phyloP scores from a whole-genome alignment of 2,329 filamentous ascomycete species.

The Ophiostoma piceae region DNA sequence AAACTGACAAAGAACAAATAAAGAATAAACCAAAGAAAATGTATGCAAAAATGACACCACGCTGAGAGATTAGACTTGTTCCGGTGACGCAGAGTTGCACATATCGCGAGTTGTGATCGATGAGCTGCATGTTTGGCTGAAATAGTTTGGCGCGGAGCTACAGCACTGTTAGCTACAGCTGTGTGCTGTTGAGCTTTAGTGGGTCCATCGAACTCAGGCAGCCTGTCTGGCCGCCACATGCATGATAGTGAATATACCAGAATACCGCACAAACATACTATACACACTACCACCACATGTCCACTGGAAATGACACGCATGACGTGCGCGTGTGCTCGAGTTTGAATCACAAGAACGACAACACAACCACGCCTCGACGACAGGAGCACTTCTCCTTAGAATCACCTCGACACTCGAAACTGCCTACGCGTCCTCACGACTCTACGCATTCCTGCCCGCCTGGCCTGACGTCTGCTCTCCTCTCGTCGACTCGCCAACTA shows the following conservation, averaged over 20 bases:
- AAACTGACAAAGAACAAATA: not conserved
- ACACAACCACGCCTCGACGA: not conserved
- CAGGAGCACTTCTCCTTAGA: not conserved
- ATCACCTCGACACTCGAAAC: not conserved
- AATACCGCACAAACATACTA: not conserved
- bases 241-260: not conserved
- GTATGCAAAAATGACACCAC: not conserved
- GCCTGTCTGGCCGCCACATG: not conserved
- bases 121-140: not conserved
- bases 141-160: not conserved
- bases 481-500: not conserved
- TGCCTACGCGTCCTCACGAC: not conserved
- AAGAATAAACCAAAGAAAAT: not conserved
- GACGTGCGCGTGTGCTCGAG: constrained; percentile 1
- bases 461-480: not conserved
- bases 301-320: not conserved
- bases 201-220: not conserved
- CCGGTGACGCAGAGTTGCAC: not conserved
- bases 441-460: not conserved
- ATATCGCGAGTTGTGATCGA: not conserved
- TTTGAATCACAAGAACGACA: not conserved
- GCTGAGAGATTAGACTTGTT: not conserved
- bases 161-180: not conserved
- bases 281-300: not conserved
- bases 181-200: not conserved